Evolutionary conservation across 2,329 filamentous ascomycete species (phyloP).

Genomic region (Orbilia ellipsospora): DNA sequence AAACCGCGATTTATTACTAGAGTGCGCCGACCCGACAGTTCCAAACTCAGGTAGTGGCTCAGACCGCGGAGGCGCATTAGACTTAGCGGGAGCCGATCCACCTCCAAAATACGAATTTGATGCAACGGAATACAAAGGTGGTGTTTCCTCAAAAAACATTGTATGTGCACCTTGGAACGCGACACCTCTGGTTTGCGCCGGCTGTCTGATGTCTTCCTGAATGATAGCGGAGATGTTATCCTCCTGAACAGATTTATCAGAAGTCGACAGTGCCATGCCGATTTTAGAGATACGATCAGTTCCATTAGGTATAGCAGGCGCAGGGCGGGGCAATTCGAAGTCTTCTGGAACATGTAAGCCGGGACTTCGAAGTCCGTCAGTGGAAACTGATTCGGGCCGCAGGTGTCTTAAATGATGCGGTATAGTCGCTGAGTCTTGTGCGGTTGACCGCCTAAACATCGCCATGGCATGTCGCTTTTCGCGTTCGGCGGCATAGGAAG

Average conservation of each 20-base stretch:
- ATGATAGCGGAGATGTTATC: conserved; percentile 47
- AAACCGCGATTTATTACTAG: conserved; percentile 43
- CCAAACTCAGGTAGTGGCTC: conserved; percentile 31
- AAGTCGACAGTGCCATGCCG: conserved; percentile 51
- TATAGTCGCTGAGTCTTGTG: conserved; percentile 50
- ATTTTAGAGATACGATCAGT: conserved; percentile 52
- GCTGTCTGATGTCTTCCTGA: conserved; percentile 28
- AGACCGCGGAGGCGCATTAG: conserved; percentile 7
- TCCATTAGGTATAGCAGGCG: not conserved
- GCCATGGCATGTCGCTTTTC: conserved; percentile 47
- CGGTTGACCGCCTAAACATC: conserved; percentile 48
- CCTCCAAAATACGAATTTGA: conserved; percentile 28
- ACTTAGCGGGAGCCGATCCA: conserved; percentile 2
- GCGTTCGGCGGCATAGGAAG: conserved; percentile 26
- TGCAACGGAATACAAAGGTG: conserved; percentile 39
- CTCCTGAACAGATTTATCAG: conserved; percentile 52
- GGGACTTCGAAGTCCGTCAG: conserved; percentile 32
- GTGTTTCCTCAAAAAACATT: conserved; percentile 54
- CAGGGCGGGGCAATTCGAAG: conserved; percentile 19
- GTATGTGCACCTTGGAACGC: conserved; percentile 22
- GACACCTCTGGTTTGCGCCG: conserved; percentile 8
- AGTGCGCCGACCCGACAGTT: conserved; percentile 43
- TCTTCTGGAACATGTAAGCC: conserved; percentile 34
- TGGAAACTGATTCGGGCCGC: conserved; percentile 51
- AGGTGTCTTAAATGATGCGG: conserved; percentile 47